Percentiles rank a stretch among this genome's conserved stretches.
Conservation (phyloP, 2,329 filamentous ascomycete genomes). For the Bisporella sp. region DNA sequence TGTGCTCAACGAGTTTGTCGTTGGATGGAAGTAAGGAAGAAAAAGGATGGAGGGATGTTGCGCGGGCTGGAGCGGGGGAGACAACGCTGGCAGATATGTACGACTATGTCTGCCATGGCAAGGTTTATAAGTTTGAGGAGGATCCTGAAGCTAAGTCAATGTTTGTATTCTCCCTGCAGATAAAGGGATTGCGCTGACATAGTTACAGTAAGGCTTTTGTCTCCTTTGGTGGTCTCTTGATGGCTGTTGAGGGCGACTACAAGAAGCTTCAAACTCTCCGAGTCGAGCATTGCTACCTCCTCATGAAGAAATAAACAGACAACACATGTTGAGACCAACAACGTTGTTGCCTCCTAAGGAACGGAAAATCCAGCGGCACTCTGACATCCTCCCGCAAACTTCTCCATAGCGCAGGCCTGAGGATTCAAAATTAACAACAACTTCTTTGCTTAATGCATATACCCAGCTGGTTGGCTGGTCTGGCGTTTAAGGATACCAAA, state of each 20-base stretch:
- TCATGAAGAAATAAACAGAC: conserved; percentile 75
- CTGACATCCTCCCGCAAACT: background rate
- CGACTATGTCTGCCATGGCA: conserved; percentile 84
- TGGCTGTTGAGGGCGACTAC: conserved; percentile 88
- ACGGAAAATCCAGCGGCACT: too few species aligned
- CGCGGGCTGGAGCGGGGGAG: conserved; percentile 45
- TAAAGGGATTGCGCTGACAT: too few species aligned
- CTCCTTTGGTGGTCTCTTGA: conserved; percentile 85
- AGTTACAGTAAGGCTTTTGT: conserved; percentile 75
- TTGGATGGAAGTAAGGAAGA: conserved; percentile 80
- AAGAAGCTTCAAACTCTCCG: conserved; percentile 89
- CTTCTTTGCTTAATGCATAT: background rate
- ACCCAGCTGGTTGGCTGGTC: background rate
- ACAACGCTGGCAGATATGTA: conserved; percentile 68
- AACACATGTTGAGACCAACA: background rate
- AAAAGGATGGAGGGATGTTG: conserved; percentile 76
- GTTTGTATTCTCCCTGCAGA: too few species aligned
- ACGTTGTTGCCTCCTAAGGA: background rate
- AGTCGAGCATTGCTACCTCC: conserved; percentile 88
- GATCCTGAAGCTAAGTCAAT: conserved; percentile 45
- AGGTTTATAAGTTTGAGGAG: conserved; percentile 85
- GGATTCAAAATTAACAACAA: background rate
- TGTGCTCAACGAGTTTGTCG: conserved; percentile 77
- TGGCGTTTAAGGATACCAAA: background rate
- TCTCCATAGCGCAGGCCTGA: background rate